Base-by-base conservation (phyloP, 192 early-diverging fungal genomes). In the Bifiguratus adelaidae region DNA sequence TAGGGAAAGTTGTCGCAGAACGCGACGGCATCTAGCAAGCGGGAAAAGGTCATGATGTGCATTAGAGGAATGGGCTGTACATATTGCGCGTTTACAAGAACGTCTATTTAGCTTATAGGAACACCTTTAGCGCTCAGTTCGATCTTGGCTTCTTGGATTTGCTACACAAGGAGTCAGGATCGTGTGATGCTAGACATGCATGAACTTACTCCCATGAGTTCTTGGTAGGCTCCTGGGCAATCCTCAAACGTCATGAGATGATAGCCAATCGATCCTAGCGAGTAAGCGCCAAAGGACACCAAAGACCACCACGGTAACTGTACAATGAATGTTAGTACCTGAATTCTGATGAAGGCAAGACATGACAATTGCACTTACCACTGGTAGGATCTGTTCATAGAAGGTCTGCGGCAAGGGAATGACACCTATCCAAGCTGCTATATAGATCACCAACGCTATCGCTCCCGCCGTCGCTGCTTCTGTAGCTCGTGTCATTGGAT, bases 241-340 rank as follows among this genome's bases (percentile, higher is more conserved):
- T 97, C 90, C 19, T 87, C 73, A 66, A 97, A 97, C 1, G 78
- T 89, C 29, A 86, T 53, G 32, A 97, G 72, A 36, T 82, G 80
- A 44, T 80, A 91, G 20, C 94, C 94, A 44, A 97, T 76, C 54
- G 78, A 84, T 26, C 75, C 77, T 26, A 97, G 78, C 24, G 85
- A 85, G 63, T 95, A 94, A n/a, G 87, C 70, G 5, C 92, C 91
- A 56, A 95, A 89, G 1, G 76, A 59, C 26, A 95, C 86, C 23
- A 93, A 47, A 4, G 52, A 58, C 83, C 85, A 88, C 60, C 80
- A 79, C 2, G 88, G 86, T 15, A 91, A 52, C 84, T 89, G 60
- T 21, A 30, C 7, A 34, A 36, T 24, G 4, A 23, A 45, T n/a
- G 27, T 33, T 27, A 21, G 25, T 33, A 37, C 23, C 5, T 43